A percentile compares a stretch with the other conserved stretches of the same genome.
Evolutionary conservation across 768 basidiomycete species (phyloP).

Genomic region (Imleria badia): DNA sequence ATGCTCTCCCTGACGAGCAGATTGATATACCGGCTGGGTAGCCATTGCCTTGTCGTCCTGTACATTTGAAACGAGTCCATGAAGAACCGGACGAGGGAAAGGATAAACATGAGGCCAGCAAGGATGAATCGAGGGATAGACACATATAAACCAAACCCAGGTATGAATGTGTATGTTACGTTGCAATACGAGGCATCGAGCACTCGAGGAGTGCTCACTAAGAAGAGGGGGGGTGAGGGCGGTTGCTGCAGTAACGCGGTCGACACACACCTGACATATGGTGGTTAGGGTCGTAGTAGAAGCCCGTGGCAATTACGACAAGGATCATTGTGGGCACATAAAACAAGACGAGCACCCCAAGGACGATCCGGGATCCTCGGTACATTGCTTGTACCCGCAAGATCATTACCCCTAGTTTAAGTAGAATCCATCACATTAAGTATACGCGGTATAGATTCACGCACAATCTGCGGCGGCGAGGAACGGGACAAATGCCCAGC

Average conservation of each 20-base stretch:
- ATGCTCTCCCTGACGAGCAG: not conserved
- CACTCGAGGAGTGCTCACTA: not conserved
- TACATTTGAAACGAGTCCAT: not conserved
- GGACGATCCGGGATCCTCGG: not conserved
- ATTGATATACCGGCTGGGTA: not conserved
- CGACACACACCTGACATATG: not conserved
- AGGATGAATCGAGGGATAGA: not conserved
- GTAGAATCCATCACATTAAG: not conserved
- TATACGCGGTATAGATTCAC: not conserved
- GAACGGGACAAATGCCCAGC: not conserved
- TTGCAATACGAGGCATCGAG: not conserved
- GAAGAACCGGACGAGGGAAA: not conserved
- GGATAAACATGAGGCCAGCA: not conserved
- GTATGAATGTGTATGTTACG: not conserved
- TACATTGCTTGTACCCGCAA: not conserved
- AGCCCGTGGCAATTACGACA: not conserved
- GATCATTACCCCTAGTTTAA: not conserved
- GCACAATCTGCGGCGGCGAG: conserved; percentile 1
- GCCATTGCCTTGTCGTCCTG: not conserved
- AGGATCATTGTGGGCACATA: not conserved
- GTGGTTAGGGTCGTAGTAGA: not conserved
- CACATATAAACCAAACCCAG: not conserved
- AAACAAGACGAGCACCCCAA: not conserved
- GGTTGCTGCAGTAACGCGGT: not conserved
- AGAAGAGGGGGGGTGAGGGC: not conserved